Base-by-base conservation (phyloP, 208 protist genomes). In the Sergeia podlipaevii region DNA sequence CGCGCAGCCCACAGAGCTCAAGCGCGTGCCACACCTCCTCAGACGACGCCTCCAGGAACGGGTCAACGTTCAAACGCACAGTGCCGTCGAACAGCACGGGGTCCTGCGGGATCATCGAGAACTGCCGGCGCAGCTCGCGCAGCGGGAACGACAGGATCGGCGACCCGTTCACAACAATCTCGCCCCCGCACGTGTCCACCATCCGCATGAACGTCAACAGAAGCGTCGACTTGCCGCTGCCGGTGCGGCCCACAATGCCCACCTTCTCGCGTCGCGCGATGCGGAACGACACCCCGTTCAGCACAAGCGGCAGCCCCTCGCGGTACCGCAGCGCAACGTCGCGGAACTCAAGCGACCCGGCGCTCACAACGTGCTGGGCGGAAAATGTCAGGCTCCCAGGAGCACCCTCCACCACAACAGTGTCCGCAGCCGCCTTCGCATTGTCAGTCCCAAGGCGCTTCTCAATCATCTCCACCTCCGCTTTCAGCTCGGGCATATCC, bases 31-130 rank as follows among this genome's bases (percentile, higher is more conserved):
- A 79, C 54, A 80, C 46, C 36, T 70, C 76, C 24, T 27, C 62
- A 29, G 60, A 48, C 7, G 62, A 67, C 17, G 44, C 15, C 48
- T 65, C 49, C 11, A 41, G 30, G 53, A 82, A 78, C 15, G 81
- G 84, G 57, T 95, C 84, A 21, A 95, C 46, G 77, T 95, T 95
- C 23, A 56, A 51, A 27, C 73, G 73, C 49, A 91, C 56, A 0
- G 84, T 88, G 36, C 84, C 87, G 43, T 87, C 68, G 51, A 91
- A 92, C 60, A 92, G 65, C 29, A 91, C 59, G 0, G 86, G 86
- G 55, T 91, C 78, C 70, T 95, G 87, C 61, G 83, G 87, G 34
- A 94, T 83, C 74, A 94, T 82, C 29, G 81, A 74, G 59, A 91
- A 85, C 17, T 66, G 61, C 45, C 68, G 76, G 30, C 84, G 79